Base-by-base conservation (phyloP, 163 green algal genomes). In the Scenedesmus sp. region DNA sequence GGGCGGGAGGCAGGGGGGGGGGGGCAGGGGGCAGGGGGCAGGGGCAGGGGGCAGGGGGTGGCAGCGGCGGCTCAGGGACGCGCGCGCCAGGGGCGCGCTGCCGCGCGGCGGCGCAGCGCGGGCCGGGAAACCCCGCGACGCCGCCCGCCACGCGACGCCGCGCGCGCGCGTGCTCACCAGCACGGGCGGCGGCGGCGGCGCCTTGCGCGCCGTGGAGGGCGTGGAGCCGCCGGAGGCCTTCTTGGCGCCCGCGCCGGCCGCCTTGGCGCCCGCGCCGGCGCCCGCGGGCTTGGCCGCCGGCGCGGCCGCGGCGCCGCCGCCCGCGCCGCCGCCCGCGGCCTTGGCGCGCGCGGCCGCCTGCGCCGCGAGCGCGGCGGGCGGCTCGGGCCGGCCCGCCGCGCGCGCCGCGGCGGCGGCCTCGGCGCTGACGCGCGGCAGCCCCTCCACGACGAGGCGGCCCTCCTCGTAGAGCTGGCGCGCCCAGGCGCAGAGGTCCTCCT, bases 401-500 rank as follows among this genome's bases (percentile, higher is more conserved):
- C 3, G 22, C 28, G 77, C 66, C 29, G 71, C 71, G 31, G 71
- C 56, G 47, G 56, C 71, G 26, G 15, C 58, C 36, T 51, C 44
- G 39, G 39, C 39, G 10, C 39, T 47, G 39, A n/a, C n/a, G n/a
- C n/a, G n/a, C n/a, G n/a, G n/a, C n/a, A n/a, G n/a, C n/a, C n/a
- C n/a, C n/a, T n/a, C n/a, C n/a, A n/a, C n/a, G n/a, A n/a, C n/a
- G n/a, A 47, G 39, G 6, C 7, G 7, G 39, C 39, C 39, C 39
- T 54, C 22, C 44, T 56, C 57, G 13, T 5, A 62, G 50, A 44
- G 29, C 48, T 28, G 60, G 39, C 31, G 57, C n/a, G 29, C 69
- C 54, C 39, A 47, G 6, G 39, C 39, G 7, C n/a, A 13, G 20
- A 78, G 70, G 57, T 78, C 28, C 44, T 78, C 57, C 70, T 70